Evolutionary conservation across 164 flowering plant species (phyloP).

Genomic region (Chloranthus sessilifolius): DNA sequence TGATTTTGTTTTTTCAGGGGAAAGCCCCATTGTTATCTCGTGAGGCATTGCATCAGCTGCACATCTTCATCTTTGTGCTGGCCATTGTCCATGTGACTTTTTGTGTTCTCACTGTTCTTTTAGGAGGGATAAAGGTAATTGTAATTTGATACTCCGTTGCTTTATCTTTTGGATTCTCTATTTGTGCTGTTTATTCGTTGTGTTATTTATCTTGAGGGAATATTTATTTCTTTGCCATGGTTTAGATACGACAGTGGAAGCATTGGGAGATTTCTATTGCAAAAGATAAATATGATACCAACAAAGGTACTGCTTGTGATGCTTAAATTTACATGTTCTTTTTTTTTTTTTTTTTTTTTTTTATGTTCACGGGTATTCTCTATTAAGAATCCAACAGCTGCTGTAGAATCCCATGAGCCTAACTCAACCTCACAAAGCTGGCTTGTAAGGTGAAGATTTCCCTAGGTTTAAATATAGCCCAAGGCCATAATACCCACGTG

Average conservation of each 20-base stretch:
- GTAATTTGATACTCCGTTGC: conserved; percentile 14
- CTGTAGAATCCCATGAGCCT: no score
- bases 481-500: no score
- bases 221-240: conserved; percentile 6
- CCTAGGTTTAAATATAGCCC: no score
- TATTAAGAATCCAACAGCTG: no score
- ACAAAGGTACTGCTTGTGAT: conserved; percentile 27
- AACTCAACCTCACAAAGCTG: no score
- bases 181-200: background rate
- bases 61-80: conserved; percentile 82
- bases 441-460: no score
- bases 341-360: no score
- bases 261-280: conserved; percentile 82
- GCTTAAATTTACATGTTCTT: no score
- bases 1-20: conserved; percentile 35
- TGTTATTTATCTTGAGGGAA: background rate
- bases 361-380: no score
- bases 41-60: conserved; percentile 78
- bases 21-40: conserved; percentile 68
- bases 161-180: no score
- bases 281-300: conserved; percentile 44
- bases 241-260: conserved; percentile 88
- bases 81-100: conserved; percentile 81
- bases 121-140: conserved; percentile 75
- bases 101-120: conserved; percentile 65